phyloP scores from a whole-genome alignment of 208 protist genomes.

The Leishmania martiniquensis region DNA sequence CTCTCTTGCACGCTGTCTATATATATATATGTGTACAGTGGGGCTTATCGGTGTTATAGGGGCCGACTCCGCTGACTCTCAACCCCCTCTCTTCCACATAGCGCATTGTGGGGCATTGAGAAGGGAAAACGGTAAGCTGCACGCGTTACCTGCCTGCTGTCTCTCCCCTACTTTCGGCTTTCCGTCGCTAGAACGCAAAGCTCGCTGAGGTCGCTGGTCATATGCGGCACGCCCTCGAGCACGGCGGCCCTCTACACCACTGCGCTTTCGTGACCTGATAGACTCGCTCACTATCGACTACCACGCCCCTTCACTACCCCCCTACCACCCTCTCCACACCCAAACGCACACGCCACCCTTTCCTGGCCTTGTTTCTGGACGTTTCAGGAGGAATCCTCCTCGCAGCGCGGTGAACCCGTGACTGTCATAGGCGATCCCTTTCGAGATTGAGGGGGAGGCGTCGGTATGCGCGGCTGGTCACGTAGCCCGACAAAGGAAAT shows the following conservation, averaged over 20 bases:
- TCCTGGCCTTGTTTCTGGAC: background rate
- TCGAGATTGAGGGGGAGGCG: background rate
- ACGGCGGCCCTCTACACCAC: background rate
- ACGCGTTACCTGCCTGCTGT: too few relatives aligned
- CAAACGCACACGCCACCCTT: too few relatives aligned
- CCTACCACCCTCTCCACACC: background rate
- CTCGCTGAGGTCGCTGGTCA: background rate
- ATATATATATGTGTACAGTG: background rate
- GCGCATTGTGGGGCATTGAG: background rate
- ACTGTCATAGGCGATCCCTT: background rate
- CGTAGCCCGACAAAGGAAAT: constrained; percentile 16
- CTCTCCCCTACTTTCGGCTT: background rate
- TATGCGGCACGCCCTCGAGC: background rate
- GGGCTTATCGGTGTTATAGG: background rate
- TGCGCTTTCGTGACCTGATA: background rate
- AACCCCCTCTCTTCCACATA: too few relatives aligned
- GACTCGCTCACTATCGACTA: background rate
- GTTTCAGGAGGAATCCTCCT: background rate
- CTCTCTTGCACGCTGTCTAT: background rate
- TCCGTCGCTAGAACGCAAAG: background rate
- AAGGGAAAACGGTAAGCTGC: constrained; percentile 6
- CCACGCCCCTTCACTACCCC: too few relatives aligned
- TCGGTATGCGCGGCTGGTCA: constrained; percentile 12
- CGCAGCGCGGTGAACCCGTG: background rate
- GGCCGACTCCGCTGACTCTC: too few relatives aligned